Conservation (phyloP, 2,329 filamentous ascomycete species). For the Ascochyta pisi region DNA sequence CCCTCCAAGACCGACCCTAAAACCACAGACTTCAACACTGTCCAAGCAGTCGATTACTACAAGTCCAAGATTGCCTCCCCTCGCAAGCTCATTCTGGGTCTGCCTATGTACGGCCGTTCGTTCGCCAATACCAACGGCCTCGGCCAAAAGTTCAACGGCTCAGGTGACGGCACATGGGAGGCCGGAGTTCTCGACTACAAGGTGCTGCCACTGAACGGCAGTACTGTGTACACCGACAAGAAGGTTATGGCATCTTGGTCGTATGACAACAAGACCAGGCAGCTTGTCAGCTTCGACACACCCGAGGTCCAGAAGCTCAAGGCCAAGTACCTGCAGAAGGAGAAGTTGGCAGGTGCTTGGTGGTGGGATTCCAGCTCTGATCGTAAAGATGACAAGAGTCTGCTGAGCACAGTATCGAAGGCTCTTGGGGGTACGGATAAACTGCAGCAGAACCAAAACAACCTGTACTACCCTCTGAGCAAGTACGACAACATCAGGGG, state of each 20-base stretch:
- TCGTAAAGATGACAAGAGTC: conserved; percentile 27
- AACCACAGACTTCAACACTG: conserved; percentile 41
- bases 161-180: conserved; percentile 35
- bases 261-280: conserved; percentile 27
- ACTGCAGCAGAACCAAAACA: conserved; percentile 20
- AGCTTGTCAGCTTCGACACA: conserved; percentile 38
- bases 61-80: conserved; percentile 24
- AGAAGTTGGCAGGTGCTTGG: conserved; percentile 40
- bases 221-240: conserved; percentile 29
- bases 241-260: conserved; percentile 29
- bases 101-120: conserved; percentile 41
- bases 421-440: conserved; percentile 21
- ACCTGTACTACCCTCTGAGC: conserved; percentile 31
- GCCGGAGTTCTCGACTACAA: conserved; percentile 40
- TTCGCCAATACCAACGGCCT: conserved; percentile 35
- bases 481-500: conserved; percentile 33
- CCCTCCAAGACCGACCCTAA: conserved; percentile 23
- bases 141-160: conserved; percentile 36
- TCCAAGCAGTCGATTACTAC: conserved; percentile 37
- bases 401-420: conserved; percentile 26
- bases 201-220: conserved; percentile 31
- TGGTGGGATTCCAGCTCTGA: conserved; percentile 42
- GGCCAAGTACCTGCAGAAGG: conserved; percentile 30
- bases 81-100: conserved; percentile 35
- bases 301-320: conserved; percentile 33